Percentiles rank a stretch among this genome's conserved stretches.
Conservation (phyloP, 345 rosid genomes). For the Diplotaxis tenuifolia region DNA sequence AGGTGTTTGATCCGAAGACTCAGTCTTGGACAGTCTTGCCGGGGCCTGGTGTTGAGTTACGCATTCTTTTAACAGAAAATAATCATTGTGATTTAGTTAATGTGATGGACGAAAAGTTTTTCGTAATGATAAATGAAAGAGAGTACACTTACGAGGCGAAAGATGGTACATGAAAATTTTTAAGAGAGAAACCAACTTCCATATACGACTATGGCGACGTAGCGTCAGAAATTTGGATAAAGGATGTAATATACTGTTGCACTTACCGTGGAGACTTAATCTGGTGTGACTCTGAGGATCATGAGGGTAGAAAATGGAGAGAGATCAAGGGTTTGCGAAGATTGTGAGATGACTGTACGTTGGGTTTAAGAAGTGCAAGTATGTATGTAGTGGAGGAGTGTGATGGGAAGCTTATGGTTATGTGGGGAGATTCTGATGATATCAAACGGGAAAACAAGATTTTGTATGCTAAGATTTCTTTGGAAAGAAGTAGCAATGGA, state of each 20-base stretch:
- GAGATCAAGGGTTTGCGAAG: background rate
- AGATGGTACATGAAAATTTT: background rate
- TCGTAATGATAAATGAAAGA: too few species aligned
- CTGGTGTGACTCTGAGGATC: background rate
- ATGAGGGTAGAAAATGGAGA: too few species aligned
- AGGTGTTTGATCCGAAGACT: background rate
- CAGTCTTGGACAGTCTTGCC: background rate
- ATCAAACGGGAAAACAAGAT: background rate
- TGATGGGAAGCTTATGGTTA: background rate
- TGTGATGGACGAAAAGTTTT: background rate
- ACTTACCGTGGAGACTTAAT: background rate
- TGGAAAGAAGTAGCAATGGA: background rate
- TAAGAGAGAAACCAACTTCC: background rate
- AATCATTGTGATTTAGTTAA: background rate
- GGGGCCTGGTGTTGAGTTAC: background rate
- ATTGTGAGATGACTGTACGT: background rate
- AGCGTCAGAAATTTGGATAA: background rate
- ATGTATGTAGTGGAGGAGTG: background rate
- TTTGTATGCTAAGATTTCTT: background rate
- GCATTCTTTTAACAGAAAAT: too few species aligned
- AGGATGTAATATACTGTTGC: background rate
- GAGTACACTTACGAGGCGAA: background rate
- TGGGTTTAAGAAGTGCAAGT: background rate
- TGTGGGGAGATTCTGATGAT: background rate
- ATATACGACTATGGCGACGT: background rate